phyloP scores from a whole-genome alignment of 2,329 filamentous ascomycete genomes.

The Aurifilum marmelostoma region DNA sequence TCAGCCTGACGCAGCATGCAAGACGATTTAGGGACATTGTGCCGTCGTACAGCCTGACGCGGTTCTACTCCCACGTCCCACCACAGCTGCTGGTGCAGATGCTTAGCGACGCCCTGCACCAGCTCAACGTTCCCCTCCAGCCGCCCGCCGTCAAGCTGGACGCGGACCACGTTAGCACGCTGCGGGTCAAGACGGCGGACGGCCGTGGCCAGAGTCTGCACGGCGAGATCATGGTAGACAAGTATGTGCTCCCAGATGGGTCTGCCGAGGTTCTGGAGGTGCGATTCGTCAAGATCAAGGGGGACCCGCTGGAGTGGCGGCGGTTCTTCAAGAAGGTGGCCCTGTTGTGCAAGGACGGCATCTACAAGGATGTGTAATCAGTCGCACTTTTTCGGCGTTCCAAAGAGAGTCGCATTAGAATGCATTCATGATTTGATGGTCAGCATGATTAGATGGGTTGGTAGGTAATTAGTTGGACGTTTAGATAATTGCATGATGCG shows the following conservation, averaged over 20 bases:
- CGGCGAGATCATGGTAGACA: conserved; percentile 76
- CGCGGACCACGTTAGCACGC: conserved; percentile 60
- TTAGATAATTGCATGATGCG: not conserved
- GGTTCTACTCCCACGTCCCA: conserved; percentile 86
- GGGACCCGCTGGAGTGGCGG: conserved; percentile 95
- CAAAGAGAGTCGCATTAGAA: not conserved
- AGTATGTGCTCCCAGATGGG: conserved; percentile 58
- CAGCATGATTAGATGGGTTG: not conserved
- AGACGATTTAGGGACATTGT: conserved; percentile 89
- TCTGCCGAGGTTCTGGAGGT: conserved; percentile 74
- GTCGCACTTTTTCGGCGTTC: not conserved
- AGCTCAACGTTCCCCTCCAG: conserved; percentile 78
- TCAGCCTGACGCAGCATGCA: conserved; percentile 87
- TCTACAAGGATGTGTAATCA: conserved; percentile 61
- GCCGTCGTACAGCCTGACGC: conserved; percentile 81
- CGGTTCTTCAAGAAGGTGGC: conserved; percentile 97
- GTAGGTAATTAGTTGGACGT: not conserved
- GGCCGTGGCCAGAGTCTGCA: conserved; percentile 71
- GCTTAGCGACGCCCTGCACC: conserved; percentile 79
- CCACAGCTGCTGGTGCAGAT: conserved; percentile 76
- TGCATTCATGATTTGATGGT: not conserved
- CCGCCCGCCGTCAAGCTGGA: conserved; percentile 47
- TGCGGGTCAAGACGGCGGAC: conserved; percentile 78
- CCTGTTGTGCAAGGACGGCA: conserved; percentile 81
- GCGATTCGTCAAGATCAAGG: conserved; percentile 90